Evolutionary conservation across 2,329 filamentous ascomycete genomes (phyloP).

Genomic region (Nemania sp.): DNA sequence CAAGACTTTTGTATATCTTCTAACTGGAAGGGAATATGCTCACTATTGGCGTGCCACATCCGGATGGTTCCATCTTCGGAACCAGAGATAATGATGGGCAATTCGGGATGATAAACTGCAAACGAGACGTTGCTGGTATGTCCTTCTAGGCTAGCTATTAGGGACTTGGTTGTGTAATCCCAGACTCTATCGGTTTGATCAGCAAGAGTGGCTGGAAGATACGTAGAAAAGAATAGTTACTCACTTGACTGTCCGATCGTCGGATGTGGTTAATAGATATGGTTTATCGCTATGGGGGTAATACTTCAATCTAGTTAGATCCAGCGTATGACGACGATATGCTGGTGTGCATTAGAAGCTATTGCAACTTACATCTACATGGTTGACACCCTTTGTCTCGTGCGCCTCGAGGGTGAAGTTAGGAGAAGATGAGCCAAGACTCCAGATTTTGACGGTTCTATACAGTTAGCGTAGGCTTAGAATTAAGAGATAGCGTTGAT

Average conservation of each 20-base stretch:
- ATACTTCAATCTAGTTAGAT: constrained; percentile 49
- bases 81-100: constrained; percentile 95
- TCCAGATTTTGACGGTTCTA: constrained; percentile 97
- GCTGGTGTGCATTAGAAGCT: neutral
- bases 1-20: neutral
- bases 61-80: constrained; percentile 97
- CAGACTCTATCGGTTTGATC: constrained; percentile 60
- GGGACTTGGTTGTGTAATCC: constrained; percentile 98
- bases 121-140: constrained; percentile 99
- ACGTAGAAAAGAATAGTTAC: neutral
- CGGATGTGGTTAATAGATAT: constrained; percentile 93
- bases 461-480: neutral
- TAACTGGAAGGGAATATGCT: neutral
- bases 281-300: constrained; percentile 74
- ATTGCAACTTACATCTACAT: constrained; percentile 67
- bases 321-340: neutral
- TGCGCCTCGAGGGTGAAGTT: constrained; percentile 98
- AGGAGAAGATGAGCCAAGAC: constrained; percentile 85
- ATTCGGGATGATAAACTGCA: constrained; percentile 94
- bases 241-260: constrained; percentile 88
- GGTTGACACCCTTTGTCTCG: constrained; percentile 96
- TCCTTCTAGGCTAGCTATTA: constrained; percentile 94
- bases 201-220: neutral
- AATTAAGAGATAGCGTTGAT: neutral
- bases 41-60: constrained; percentile 93